phyloP scores from a whole-genome alignment of 306 rosid species.

The Datisca glomerata region DNA sequence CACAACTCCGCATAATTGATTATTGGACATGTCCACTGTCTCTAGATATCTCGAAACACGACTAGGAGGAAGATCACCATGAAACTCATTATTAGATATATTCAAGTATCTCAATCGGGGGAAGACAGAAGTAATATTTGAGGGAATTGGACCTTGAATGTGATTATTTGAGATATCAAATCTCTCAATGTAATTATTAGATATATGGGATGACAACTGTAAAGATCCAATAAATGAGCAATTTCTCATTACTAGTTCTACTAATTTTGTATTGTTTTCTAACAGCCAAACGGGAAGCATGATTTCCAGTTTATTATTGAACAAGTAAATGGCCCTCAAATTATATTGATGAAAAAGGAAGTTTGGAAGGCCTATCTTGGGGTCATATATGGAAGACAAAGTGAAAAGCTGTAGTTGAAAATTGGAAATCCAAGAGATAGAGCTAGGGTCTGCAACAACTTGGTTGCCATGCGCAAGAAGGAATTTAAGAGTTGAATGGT shows the following conservation, averaged over 20 bases:
- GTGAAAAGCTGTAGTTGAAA: background rate
- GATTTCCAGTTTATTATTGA: background rate
- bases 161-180: background rate
- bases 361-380: background rate
- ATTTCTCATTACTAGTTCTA: background rate
- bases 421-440: background rate
- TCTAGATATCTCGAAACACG: too few relatives aligned
- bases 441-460: background rate
- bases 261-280: slow-evolving; percentile 2
- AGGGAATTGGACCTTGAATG: background rate
- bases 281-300: background rate
- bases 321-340: background rate
- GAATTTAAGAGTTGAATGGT: background rate
- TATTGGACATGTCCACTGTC: background rate
- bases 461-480: background rate
- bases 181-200: background rate
- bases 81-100: background rate
- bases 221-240: slow-evolving; percentile 5
- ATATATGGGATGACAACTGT: slow-evolving; percentile 1
- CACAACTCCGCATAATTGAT: background rate
- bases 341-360: background rate
- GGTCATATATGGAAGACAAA: background rate
- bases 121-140: background rate
- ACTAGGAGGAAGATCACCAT: background rate
- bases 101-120: background rate